A percentile compares a stretch with the other conserved stretches of the same genome.
These are phyloP conservation scores for Fusarium sp. DNA, from an alignment of 2,329 filamentous ascomycete species.

Conservation along the genomic window DNA sequence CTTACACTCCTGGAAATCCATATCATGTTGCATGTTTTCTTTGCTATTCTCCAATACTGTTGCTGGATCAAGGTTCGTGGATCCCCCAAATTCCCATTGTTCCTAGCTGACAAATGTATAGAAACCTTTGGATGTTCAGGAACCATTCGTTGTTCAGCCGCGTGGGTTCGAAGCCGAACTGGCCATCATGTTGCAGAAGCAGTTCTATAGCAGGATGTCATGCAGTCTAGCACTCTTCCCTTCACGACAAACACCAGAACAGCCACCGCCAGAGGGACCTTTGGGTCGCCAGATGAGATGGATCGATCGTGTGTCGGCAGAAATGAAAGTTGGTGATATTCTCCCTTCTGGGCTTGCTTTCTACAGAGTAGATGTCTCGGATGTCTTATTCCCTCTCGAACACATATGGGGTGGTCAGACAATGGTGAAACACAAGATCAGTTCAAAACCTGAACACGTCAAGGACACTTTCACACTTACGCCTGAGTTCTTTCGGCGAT, in stretches of 20 bases:
- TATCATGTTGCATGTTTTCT: neutral
- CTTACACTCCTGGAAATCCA: neutral
- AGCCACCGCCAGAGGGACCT: neutral
- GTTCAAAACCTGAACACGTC: accelerated
- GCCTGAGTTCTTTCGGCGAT: neutral
- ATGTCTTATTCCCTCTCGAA: accelerated
- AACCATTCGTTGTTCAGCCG: neutral
- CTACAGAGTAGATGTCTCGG: accelerated
- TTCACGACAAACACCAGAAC: accelerated
- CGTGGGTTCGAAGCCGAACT: neutral
- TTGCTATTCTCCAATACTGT: neutral
- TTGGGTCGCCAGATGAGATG: neutral
- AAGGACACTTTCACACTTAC: accelerated
- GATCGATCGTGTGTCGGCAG: accelerated
- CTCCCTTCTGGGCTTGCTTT: neutral
- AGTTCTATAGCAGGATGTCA: neutral
- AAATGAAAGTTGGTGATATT: neutral
- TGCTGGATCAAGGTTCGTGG: neutral
- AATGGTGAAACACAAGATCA: neutral
- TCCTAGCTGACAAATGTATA: neutral
- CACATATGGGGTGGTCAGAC: neutral
- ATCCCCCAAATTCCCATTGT: accelerated
- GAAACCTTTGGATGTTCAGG: neutral
- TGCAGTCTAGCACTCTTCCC: neutral
- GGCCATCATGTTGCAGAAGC: neutral